These are phyloP conservation scores for Vigna trinervia DNA, from an alignment of 306 rosid species.

Conservation along the genomic window DNA sequence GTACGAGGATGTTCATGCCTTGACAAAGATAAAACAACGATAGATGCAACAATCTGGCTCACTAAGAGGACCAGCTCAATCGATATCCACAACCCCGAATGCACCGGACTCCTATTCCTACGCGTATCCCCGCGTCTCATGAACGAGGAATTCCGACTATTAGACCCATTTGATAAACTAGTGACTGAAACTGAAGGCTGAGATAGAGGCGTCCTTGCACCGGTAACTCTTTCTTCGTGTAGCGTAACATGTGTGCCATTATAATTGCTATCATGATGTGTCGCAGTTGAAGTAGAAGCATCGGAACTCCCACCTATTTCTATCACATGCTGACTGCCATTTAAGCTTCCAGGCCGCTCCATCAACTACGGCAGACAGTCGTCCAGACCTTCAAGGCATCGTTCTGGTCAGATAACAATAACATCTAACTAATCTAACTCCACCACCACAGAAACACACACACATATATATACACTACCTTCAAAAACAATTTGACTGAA, in stretches of 20 bases:
- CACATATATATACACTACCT: slow-evolving; percentile 5
- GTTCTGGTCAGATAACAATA: slow-evolving; percentile 62
- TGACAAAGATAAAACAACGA: slow-evolving; percentile 80
- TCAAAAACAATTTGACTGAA: slow-evolving; percentile 37
- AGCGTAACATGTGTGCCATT: slow-evolving; percentile 51
- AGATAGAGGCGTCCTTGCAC: slow-evolving; percentile 44
- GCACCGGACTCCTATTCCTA: slow-evolving; percentile 84
- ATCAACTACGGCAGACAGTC: slow-evolving; percentile 58
- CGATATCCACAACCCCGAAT: slow-evolving; percentile 94
- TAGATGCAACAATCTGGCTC: slow-evolving; percentile 88
- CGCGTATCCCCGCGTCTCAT: slow-evolving; percentile 77
- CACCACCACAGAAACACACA: slow-evolving; percentile 42
- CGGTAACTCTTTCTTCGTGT: slow-evolving; percentile 63
- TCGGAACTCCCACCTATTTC: slow-evolving; percentile 63
- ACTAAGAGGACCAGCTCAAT: slow-evolving; percentile 79
- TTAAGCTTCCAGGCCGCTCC: slow-evolving; percentile 63
- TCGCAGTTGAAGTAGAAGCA: slow-evolving; percentile 57
- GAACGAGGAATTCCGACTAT: slow-evolving; percentile 66
- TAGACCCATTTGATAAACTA: slow-evolving; percentile 62
- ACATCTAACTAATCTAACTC: slow-evolving; percentile 61
- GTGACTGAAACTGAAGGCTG: slow-evolving; percentile 57
- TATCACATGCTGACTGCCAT: slow-evolving; percentile 59
- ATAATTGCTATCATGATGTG: slow-evolving; percentile 60
- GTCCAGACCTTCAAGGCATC: slow-evolving; percentile 55
- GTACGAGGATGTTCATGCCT: slow-evolving; percentile 78